Evolutionary conservation across 164 flowering plant species (phyloP).

Genomic region (Stephania japonica): DNA sequence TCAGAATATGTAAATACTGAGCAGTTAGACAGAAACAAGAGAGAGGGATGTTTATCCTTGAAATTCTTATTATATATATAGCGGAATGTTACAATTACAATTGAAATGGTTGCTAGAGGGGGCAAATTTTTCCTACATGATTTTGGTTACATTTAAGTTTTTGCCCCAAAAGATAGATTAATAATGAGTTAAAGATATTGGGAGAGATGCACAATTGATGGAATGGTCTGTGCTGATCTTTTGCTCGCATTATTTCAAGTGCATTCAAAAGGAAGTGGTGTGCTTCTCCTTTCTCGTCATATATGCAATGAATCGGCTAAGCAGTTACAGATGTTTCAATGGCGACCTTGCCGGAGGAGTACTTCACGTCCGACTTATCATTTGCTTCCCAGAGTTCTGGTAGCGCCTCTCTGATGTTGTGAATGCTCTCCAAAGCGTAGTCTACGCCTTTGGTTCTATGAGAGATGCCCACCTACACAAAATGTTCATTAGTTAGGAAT

Average conservation of each 20-base stretch:
- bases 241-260: neutral
- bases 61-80: too few relatives aligned
- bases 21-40: too few relatives aligned
- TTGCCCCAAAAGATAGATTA: neutral
- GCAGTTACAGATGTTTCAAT: slow-evolving; percentile 68
- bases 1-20: too few relatives aligned
- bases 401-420: slow-evolving; percentile 80
- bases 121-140: neutral
- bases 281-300: neutral
- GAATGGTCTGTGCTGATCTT: neutral
- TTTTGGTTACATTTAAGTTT: neutral
- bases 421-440: slow-evolving; percentile 83
- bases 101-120: neutral
- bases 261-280: neutral
- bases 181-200: too few relatives aligned
- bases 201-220: neutral
- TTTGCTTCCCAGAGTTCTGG: slow-evolving; percentile 84
- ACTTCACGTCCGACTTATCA: slow-evolving; percentile 36
- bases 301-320: slow-evolving; percentile 14
- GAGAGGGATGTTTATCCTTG: too few relatives aligned
- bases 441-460: slow-evolving; percentile 59
- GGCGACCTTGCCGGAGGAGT: slow-evolving; percentile 39
- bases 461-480: slow-evolving; percentile 70
- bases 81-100: neutral
- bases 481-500: too few relatives aligned